Evolutionary conservation across 768 basidiomycete genomes (phyloP).

Genomic region (Tephrocybe sp.): DNA sequence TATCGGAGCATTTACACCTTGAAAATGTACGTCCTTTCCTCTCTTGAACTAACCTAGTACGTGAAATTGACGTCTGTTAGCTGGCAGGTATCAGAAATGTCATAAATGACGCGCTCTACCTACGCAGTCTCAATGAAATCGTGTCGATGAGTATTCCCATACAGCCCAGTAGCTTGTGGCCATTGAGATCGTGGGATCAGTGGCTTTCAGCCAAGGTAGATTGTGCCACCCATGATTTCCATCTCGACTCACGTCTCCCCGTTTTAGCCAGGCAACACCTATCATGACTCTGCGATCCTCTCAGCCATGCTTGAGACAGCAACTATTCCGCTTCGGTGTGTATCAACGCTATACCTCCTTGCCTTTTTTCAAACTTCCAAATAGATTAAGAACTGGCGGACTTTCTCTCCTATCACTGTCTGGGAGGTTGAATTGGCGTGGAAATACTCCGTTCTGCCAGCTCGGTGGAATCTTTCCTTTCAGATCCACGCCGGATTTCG

Average conservation of each 20-base stretch:
- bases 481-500: conserved; percentile 27
- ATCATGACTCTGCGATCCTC: conserved; percentile 57
- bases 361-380: background rate
- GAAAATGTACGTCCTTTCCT: conserved; percentile 42
- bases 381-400: conserved; percentile 28
- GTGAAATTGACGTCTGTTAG: conserved; percentile 26
- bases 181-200: conserved; percentile 26
- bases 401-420: conserved; percentile 46
- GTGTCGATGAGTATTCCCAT: conserved; percentile 54
- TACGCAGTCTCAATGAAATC: conserved; percentile 49
- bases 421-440: conserved; percentile 52
- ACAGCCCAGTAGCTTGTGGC: conserved; percentile 44
- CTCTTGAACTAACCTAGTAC: conserved; percentile 6
- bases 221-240: background rate
- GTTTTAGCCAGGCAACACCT: conserved; percentile 32
- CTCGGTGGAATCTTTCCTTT: conserved; percentile 58
- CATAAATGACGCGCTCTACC: conserved; percentile 64
- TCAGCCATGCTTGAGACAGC: conserved; percentile 58
- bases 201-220: conserved; percentile 24
- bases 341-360: conserved; percentile 3
- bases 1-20: conserved; percentile 29
- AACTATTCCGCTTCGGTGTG: conserved; percentile 61
- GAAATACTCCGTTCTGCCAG: conserved; percentile 51
- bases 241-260: background rate
- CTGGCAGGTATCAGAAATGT: conserved; percentile 37